Evolutionary conservation across 2,329 filamentous ascomycete species (phyloP), one percentile per base, ranked within the genome.

Genomic region (Neofusicoccum cordaticola): DNA sequence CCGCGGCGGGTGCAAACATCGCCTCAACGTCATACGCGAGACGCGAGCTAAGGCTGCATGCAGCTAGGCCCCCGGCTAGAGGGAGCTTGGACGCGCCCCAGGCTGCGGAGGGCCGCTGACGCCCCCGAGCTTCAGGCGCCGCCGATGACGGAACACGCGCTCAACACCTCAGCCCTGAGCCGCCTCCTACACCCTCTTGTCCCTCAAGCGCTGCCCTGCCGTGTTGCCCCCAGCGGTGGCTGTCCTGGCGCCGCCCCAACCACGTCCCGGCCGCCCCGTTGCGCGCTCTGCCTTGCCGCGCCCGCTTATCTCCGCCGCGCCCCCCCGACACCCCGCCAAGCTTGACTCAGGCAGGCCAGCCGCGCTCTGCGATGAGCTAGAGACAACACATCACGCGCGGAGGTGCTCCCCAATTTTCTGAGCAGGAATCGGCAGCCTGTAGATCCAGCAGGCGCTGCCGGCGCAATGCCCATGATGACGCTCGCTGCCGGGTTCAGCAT

Each of bases 401-500:
- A 50, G 48, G 37, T 41, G 50, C 50, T 47, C 31, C 61, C 37
- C 48, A 56, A 7, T 22, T 37, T 35, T 31, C 35, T 22, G 17
- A 53, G 48, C 61, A 45, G 50, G 51, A 53, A 44, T 4, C 42
- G 27, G 31, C 39, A 41, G 50, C 50, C 41, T 19, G 50, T 31
- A 53, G 48, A 63, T 63, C 61, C 39, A 37, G n/a, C 13, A 15
- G 19, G 17, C 12, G 42, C 41, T 31, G 27, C 31, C 35, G 27
- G 31, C 42, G 17, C 15, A 19, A 52, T 51, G 47, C 56, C 53
- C 63, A 65, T 51, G 17, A 52, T 60, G 62, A 47, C 22, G n/a
- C 31, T 65, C 31, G 44, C 63, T 27, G 27, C 47, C n/a, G 39
- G 53, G 17, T 65, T 74, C 63, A 62, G 70, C 65, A 67, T 75